These are phyloP conservation scores for Daldinia grandis DNA, from an alignment of 495 filamentous ascomycete species.

Conservation along the genomic window DNA sequence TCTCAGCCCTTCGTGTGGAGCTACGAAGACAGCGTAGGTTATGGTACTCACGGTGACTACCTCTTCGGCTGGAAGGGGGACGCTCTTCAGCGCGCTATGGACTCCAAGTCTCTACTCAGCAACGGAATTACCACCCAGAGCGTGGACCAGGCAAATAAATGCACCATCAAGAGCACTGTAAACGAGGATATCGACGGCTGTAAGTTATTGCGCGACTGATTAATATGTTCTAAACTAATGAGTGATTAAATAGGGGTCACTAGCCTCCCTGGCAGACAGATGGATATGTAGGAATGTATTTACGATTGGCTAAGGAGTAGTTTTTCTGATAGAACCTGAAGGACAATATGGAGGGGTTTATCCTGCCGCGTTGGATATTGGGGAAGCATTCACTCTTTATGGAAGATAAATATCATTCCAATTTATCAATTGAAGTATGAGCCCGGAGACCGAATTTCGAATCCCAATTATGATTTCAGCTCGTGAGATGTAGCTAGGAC, in stretches of 20 bases:
- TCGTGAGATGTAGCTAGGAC: not conserved
- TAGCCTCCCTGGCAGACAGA: slow-evolving; percentile 25
- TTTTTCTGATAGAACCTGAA: not conserved
- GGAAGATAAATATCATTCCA: not conserved
- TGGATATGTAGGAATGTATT: slow-evolving; percentile 22
- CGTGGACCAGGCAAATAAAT: slow-evolving; percentile 48
- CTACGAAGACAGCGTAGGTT: slow-evolving; percentile 48
- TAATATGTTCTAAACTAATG: slow-evolving; percentile 16
- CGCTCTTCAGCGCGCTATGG: slow-evolving; percentile 53
- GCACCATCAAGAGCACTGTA: slow-evolving; percentile 50
- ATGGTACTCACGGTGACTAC: slow-evolving; percentile 55
- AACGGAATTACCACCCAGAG: slow-evolving; percentile 48
- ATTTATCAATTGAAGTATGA: not conserved
- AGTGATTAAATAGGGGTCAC: slow-evolving; percentile 12
- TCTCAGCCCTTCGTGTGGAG: slow-evolving; percentile 47
- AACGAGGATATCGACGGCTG: slow-evolving; percentile 52
- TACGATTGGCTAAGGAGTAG: not conserved
- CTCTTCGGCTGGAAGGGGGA: slow-evolving; percentile 55
- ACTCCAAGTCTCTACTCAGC: slow-evolving; percentile 44
- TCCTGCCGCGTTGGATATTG: not conserved
- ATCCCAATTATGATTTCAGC: not conserved
- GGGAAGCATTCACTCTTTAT: not conserved
- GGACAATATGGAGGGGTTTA: not conserved
- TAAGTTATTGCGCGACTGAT: slow-evolving; percentile 36
- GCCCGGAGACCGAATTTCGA: not conserved